Conservation (phyloP, 441 rosid species). For the Biscutella laevigata region DNA sequence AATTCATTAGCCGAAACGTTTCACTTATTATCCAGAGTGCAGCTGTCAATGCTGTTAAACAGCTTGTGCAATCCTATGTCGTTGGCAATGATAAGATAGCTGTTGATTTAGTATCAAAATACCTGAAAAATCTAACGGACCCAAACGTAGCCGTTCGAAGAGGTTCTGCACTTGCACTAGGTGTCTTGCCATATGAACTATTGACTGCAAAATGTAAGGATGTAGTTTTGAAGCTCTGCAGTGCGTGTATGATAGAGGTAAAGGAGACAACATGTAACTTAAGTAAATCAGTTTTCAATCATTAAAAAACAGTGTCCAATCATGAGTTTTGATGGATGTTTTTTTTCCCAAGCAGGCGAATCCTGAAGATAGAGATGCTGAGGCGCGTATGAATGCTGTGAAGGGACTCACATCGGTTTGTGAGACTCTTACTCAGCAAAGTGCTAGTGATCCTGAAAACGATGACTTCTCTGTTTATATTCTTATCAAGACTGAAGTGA, state of each 20-base stretch:
- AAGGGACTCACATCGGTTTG: slow-evolving; percentile 81
- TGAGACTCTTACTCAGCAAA: slow-evolving; percentile 54
- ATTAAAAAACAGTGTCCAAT: slow-evolving; percentile 6
- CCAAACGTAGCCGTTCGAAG: slow-evolving; percentile 83
- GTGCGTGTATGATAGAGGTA: slow-evolving; percentile 76
- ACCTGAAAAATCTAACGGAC: slow-evolving; percentile 59
- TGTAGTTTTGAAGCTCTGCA: slow-evolving; percentile 63
- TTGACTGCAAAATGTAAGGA: slow-evolving; percentile 59
- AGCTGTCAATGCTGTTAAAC: slow-evolving; percentile 72
- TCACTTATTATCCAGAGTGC: slow-evolving; percentile 42
- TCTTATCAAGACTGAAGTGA: slow-evolving; percentile 72
- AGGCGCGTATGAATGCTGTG: slow-evolving; percentile 90
- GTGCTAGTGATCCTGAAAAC: slow-evolving; percentile 28
- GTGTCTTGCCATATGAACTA: slow-evolving; percentile 66
- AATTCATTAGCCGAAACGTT: slow-evolving; percentile 18
- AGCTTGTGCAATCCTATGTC: slow-evolving; percentile 53
- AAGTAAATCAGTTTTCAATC: background rate
- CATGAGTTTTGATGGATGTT: slow-evolving; percentile 15
- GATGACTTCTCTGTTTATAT: slow-evolving; percentile 39
- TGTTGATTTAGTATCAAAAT: slow-evolving; percentile 42
- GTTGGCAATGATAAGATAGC: slow-evolving; percentile 30
- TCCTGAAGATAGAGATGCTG: slow-evolving; percentile 91
- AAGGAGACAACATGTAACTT: slow-evolving; percentile 5
- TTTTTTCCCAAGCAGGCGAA: slow-evolving; percentile 45
- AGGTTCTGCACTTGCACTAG: slow-evolving; percentile 85